Conservation (phyloP, 306 rosid genomes). For the Vigna trinervia region DNA sequence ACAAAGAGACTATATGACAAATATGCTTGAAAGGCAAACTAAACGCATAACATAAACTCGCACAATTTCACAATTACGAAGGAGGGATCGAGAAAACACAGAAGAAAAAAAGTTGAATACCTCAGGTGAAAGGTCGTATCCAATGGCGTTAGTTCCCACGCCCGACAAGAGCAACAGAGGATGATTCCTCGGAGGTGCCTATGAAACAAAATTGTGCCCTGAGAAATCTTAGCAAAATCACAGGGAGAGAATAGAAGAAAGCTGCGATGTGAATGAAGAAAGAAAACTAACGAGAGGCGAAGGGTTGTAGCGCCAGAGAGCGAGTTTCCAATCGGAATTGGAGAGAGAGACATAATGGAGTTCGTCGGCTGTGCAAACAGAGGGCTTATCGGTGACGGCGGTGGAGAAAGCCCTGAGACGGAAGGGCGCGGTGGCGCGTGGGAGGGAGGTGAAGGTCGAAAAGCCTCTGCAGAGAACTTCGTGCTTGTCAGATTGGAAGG, state of each 20-base stretch:
- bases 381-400: constrained; percentile 65
- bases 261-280: constrained; percentile 20
- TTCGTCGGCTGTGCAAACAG: constrained; percentile 94
- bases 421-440: constrained; percentile 60
- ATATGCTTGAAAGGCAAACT: constrained; percentile 10
- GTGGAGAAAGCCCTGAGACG: constrained; percentile 65
- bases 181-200: constrained; percentile 92
- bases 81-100: background rate
- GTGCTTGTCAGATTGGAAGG: constrained; percentile 60
- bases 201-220: constrained; percentile 30
- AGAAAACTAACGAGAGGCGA: constrained; percentile 60
- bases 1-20: background rate
- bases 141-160: constrained; percentile 97
- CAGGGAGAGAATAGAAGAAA: background rate
- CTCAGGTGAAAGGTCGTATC: constrained; percentile 93
- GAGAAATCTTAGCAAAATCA: constrained; percentile 5
- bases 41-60: constrained; percentile 20
- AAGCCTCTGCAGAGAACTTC: constrained; percentile 53
- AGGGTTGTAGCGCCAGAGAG: constrained; percentile 97
- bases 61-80: constrained; percentile 7
- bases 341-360: constrained; percentile 88
- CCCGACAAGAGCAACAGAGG: constrained; percentile 91
- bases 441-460: constrained; percentile 53
- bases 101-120: constrained; percentile 46
- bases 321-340: constrained; percentile 85